Conservation (phyloP, 139 green algal species). For the Tetraselmis striata region DNA sequence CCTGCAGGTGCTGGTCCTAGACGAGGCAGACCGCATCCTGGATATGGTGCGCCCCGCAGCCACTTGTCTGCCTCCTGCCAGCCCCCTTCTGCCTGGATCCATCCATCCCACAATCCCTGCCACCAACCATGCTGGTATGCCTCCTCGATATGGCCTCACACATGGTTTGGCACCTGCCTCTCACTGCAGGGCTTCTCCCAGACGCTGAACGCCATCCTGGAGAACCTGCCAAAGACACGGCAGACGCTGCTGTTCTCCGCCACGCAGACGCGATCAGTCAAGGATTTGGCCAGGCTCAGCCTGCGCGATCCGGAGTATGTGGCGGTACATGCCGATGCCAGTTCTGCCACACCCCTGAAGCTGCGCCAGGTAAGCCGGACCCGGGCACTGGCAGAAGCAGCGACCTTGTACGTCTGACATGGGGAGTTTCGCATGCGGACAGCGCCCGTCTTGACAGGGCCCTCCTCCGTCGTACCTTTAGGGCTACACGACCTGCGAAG, state of each 20-base stretch:
- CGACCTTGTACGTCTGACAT: too few relatives aligned
- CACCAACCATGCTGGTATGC: too few relatives aligned
- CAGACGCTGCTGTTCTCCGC: constrained; percentile 89
- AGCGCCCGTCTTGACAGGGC: too few relatives aligned
- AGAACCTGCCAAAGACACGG: constrained; percentile 75
- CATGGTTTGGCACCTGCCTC: too few relatives aligned
- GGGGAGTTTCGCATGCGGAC: too few relatives aligned
- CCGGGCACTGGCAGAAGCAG: too few relatives aligned
- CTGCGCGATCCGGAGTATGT: constrained; percentile 84
- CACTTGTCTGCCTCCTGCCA: too few relatives aligned
- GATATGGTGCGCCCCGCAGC: constrained; percentile 61
- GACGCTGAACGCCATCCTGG: constrained; percentile 89
- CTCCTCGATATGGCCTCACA: too few relatives aligned
- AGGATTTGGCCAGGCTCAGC: constrained; percentile 66
- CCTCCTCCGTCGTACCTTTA: too few relatives aligned
- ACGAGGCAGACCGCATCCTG: constrained; percentile 95
- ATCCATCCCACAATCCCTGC: too few relatives aligned
- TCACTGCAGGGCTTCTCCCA: constrained; percentile 76
- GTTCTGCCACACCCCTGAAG: constrained; percentile 75
- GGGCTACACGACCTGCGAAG: constrained; percentile 60
- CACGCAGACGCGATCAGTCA: constrained; percentile 44
- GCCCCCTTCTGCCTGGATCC: too few relatives aligned
- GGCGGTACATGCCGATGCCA: constrained; percentile 80
- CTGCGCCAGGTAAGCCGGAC: constrained; percentile 74
- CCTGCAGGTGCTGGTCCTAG: constrained; percentile 87